Conservation (phyloP, 2,329 filamentous ascomycete species). For the Fonsecaea multimorphosa region DNA sequence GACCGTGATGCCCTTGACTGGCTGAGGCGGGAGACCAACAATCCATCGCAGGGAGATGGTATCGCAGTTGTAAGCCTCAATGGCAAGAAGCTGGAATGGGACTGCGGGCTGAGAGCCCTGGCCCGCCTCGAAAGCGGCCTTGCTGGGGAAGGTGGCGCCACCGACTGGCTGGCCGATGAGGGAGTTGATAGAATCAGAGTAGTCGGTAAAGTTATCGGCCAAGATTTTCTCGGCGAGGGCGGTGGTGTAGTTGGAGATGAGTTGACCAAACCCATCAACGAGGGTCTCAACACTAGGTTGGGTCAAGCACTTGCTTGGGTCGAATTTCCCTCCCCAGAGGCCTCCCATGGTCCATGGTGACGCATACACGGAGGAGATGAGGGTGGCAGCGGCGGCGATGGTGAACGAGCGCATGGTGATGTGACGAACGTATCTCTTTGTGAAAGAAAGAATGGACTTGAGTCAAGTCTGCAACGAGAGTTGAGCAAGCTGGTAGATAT, state of each 20-base stretch:
- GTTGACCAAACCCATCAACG: constrained; percentile 28
- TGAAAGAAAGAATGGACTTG: constrained; percentile 9
- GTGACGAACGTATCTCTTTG: constrained; percentile 2
- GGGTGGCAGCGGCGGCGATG: constrained; percentile 29
- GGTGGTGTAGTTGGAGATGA: constrained; percentile 33
- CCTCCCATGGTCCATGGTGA: constrained; percentile 27
- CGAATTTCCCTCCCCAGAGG: constrained; percentile 21
- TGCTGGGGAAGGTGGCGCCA: constrained; percentile 43
- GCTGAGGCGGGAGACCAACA: constrained; percentile 34
- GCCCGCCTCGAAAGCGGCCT: constrained; percentile 42
- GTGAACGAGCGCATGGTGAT: constrained; percentile 34
- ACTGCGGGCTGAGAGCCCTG: constrained; percentile 41
- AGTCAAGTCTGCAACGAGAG: constrained; percentile 4
- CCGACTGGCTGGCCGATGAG: constrained; percentile 42
- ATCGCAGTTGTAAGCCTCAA: constrained; percentile 43
- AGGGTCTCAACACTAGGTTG: constrained; percentile 24
- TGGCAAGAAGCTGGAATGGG: constrained; percentile 40
- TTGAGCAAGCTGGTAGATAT: neutral
- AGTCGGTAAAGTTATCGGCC: constrained; percentile 41
- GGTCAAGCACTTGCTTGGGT: constrained; percentile 33
- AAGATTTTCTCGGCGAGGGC: constrained; percentile 36
- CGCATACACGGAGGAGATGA: constrained; percentile 31
- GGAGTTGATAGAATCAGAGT: constrained; percentile 46
- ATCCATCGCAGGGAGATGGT: constrained; percentile 44
- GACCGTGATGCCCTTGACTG: constrained; percentile 45